Evolutionary conservation across 2,329 filamentous ascomycete species (phyloP).

Genomic region (Cryoendolithus antarcticus): DNA sequence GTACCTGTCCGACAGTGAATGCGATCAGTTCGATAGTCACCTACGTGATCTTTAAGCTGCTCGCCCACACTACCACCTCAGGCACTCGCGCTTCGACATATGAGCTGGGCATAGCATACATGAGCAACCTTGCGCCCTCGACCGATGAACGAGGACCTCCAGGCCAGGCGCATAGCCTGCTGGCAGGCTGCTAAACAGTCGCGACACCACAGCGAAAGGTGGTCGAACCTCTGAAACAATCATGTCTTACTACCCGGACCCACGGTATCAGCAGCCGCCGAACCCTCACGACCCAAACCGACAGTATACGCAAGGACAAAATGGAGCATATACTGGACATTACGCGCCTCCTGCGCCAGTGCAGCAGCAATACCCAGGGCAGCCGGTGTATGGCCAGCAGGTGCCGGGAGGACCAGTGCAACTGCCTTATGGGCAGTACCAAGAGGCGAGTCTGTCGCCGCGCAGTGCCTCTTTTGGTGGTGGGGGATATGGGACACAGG

Average conservation of each 20-base stretch:
- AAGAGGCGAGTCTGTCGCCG: slow-evolving; percentile 6
- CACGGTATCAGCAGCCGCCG: slow-evolving; percentile 26
- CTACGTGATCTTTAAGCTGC: too few relatives aligned
- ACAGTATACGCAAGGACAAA: slow-evolving; percentile 14
- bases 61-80: too few relatives aligned
- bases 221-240: too few relatives aligned
- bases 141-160: too few relatives aligned
- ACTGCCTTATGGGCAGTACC: slow-evolving; percentile 12
- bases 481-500: slow-evolving; percentile 12
- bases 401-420: slow-evolving; percentile 17
- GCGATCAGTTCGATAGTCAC: too few relatives aligned
- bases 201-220: too few relatives aligned
- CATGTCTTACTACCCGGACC: slow-evolving; percentile 47
- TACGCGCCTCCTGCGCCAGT: slow-evolving; percentile 8
- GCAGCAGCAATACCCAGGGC: slow-evolving; percentile 14
- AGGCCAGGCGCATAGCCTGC: too few relatives aligned
- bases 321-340: slow-evolving; percentile 13
- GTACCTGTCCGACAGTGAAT: too few relatives aligned
- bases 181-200: too few relatives aligned
- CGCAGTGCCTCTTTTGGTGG: slow-evolving; percentile 3
- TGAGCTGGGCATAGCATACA: too few relatives aligned
- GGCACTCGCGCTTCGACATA: too few relatives aligned
- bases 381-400: slow-evolving; percentile 14
- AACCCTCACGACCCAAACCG: slow-evolving; percentile 14
- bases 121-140: too few relatives aligned